A percentile compares a stretch with the other conserved stretches of the same genome.
Evolutionary conservation across 1,284 basidiomycete species (phyloP).

Genomic region (Pascua sp.): DNA sequence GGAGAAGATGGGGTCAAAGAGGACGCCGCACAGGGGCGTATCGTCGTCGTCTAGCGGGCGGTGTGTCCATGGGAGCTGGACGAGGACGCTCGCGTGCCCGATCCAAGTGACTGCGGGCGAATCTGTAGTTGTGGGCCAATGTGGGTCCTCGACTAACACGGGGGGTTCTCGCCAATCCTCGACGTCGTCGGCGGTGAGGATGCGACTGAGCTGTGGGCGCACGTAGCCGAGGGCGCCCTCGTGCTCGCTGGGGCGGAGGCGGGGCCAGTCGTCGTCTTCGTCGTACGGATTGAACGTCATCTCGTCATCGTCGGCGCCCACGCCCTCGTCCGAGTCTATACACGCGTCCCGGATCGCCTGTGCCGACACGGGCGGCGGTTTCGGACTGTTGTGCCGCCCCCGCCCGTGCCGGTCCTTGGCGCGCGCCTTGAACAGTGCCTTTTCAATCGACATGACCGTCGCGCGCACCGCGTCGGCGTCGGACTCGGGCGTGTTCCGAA

Average conservation of each 20-base stretch:
- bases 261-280: slow-evolving; percentile 9
- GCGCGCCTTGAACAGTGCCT: slow-evolving; percentile 37
- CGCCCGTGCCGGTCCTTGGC: slow-evolving; percentile 36
- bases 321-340: not conserved
- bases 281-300: not conserved
- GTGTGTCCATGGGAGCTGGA: slow-evolving; percentile 39
- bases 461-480: slow-evolving; percentile 1
- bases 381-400: slow-evolving; percentile 8
- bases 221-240: slow-evolving; percentile 23
- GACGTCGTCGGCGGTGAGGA: slow-evolving; percentile 34
- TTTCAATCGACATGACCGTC: slow-evolving; percentile 37
- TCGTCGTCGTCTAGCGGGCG: slow-evolving; percentile 2
- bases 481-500: not conserved
- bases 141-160: slow-evolving; percentile 34
- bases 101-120: slow-evolving; percentile 42
- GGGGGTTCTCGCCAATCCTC: slow-evolving; percentile 47
- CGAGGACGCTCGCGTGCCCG: slow-evolving; percentile 44
- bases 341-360: not conserved
- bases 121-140: slow-evolving; percentile 20
- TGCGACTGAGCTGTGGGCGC: slow-evolving; percentile 29
- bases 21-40: slow-evolving; percentile 25
- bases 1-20: slow-evolving; percentile 50
- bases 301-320: slow-evolving; percentile 4
- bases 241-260: slow-evolving; percentile 2
- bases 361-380: not conserved